Conservation (phyloP, 2,329 filamentous ascomycete genomes). For the Colletotrichum sp. region DNA sequence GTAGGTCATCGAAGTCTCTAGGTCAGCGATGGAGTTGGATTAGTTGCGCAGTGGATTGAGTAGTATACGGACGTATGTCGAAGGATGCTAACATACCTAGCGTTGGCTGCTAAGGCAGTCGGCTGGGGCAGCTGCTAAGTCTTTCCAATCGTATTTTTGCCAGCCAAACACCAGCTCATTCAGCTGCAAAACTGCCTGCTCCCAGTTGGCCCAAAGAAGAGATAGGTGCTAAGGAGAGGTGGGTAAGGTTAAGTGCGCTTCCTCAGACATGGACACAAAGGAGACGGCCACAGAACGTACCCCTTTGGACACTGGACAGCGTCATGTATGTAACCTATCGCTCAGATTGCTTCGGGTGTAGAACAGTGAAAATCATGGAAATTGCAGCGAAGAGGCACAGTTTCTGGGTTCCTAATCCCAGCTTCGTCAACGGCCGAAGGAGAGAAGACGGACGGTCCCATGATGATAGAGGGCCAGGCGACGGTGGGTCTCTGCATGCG, state of each 20-base stretch:
- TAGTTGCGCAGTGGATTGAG: not conserved
- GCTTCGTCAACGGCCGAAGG: not conserved
- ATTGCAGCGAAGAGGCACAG: not conserved
- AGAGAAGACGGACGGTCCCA: not conserved
- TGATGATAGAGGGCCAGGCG: not conserved
- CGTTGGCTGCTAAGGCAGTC: not conserved
- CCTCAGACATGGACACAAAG: not conserved
- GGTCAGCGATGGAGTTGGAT: not conserved
- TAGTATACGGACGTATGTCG: slow-evolving; percentile 16
- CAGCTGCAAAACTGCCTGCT: not conserved
- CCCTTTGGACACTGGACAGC: not conserved
- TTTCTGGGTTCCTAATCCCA: not conserved
- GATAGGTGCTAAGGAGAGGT: not conserved
- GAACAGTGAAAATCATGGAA: not conserved
- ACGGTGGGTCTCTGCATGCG: not conserved
- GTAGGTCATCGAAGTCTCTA: not conserved
- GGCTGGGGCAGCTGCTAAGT: not conserved
- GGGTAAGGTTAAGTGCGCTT: not conserved
- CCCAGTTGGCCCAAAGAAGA: not conserved
- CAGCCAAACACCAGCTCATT: not conserved
- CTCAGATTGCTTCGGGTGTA: not conserved
- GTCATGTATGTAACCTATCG: not conserved
- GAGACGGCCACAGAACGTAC: not conserved
- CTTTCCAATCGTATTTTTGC: not conserved
- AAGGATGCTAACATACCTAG: not conserved